phyloP scores from a whole-genome alignment of 2,329 filamentous ascomycete genomes.

The Alternaria novae-zelandiae region DNA sequence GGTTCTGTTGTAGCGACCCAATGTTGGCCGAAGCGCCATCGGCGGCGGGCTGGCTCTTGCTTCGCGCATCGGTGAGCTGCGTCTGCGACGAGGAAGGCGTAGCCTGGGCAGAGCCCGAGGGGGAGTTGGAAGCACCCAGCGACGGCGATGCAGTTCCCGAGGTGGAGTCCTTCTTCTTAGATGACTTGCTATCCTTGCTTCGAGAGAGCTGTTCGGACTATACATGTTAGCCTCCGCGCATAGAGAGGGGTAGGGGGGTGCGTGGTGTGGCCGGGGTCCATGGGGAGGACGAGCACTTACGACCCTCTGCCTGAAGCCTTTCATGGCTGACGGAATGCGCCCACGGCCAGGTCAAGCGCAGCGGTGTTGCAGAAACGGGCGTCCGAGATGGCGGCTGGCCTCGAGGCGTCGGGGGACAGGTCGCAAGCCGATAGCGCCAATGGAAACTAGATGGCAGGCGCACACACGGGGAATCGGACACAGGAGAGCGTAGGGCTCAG shows the following conservation, averaged over 20 bases:
- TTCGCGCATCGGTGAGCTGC: constrained; percentile 82
- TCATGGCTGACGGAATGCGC: constrained; percentile 72
- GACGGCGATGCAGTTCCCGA: constrained; percentile 81
- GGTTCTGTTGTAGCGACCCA: constrained; percentile 40
- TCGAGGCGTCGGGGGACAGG: constrained; percentile 29
- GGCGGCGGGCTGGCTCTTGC: constrained; percentile 71
- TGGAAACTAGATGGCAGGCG: constrained; percentile 29
- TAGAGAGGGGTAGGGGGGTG: constrained; percentile 28
- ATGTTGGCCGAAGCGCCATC: constrained; percentile 36
- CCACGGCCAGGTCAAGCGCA: constrained; percentile 38
- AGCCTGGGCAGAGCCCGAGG: constrained; percentile 65
- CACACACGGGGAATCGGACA: constrained; percentile 20
- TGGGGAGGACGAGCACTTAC: constrained; percentile 64
- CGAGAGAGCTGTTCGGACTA: constrained; percentile 86
- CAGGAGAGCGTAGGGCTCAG: constrained; percentile 30
- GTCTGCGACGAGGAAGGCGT: constrained; percentile 92
- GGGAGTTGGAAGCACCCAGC: constrained; percentile 63
- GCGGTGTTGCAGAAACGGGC: constrained; percentile 36
- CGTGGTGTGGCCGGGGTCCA: constrained; percentile 28
- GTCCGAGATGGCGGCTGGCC: constrained; percentile 29
- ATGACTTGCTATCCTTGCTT: constrained; percentile 85
- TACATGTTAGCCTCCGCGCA: constrained; percentile 56
- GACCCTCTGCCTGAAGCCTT: constrained; percentile 96
- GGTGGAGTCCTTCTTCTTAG: constrained; percentile 65
- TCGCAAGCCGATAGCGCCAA: constrained; percentile 38